These are phyloP conservation scores for Anthostomella pinea DNA, from an alignment of 2,329 filamentous ascomycete species.

Conservation along the genomic window DNA sequence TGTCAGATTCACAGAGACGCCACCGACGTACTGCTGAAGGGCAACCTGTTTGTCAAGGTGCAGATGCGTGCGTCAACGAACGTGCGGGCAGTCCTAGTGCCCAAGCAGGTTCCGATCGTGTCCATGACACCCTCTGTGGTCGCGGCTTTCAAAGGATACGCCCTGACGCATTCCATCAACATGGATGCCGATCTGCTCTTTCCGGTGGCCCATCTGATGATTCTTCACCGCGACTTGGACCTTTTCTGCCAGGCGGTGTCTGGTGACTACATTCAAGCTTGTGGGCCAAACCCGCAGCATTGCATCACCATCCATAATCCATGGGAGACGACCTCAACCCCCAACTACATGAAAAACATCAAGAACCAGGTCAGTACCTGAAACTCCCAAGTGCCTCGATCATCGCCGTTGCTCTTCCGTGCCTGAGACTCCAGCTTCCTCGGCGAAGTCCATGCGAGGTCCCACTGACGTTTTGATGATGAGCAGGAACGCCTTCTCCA, in stretches of 20 bases:
- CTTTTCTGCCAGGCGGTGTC: conserved; percentile 1
- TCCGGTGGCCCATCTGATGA: background rate
- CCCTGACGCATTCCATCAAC: conserved; percentile 1
- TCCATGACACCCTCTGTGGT: background rate
- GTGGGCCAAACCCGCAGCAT: background rate
- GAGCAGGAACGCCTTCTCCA: conserved; percentile 3
- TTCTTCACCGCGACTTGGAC: conserved; percentile 1
- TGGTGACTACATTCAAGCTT: background rate
- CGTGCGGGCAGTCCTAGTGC: background rate
- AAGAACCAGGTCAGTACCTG: background rate
- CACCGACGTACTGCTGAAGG: background rate
- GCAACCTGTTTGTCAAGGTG: background rate
- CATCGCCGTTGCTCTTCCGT: background rate
- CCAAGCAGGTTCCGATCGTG: conserved; percentile 2
- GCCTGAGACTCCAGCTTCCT: too few relatives aligned
- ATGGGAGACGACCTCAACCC: background rate
- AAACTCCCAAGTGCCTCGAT: too few relatives aligned
- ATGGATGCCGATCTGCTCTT: background rate
- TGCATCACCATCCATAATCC: conserved; percentile 1
- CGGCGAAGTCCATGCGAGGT: background rate
- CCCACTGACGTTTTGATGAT: background rate
- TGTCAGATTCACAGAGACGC: background rate
- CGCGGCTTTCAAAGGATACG: conserved; percentile 1
- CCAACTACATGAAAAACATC: background rate
- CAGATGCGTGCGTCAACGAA: background rate